Base-by-base conservation (phyloP, 1,284 basidiomycete species). In the Hortiboletus rubellus region DNA sequence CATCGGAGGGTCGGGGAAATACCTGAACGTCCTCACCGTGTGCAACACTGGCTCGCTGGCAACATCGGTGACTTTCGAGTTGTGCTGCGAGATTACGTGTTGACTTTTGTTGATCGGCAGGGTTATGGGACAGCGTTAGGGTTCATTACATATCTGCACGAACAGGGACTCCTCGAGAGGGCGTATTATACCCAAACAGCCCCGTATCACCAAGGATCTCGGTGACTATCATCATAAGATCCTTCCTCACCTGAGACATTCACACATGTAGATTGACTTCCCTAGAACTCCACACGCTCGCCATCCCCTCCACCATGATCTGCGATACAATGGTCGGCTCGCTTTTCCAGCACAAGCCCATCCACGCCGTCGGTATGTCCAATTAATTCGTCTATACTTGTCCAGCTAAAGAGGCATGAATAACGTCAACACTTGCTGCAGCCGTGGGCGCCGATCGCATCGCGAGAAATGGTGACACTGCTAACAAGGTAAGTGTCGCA, bases 261-360 rank as follows among this genome's bases (percentile, higher is more conserved):
- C 3, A 36, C 8, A 14, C 11, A 14, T 43, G 15, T 36, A 90
- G 90, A 69, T 79, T 97, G 46, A 97, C 94, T 7, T 89, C 93
- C 9, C 77, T 94, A 51, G 94, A 96, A 69, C 82, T 97, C 31
- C 85, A 91, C 62, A 88, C 87, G 0, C 82, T 96, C 44, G 77
- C 84, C 40, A 89, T 94, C 15, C 90, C 92, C 0, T 89, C 88
- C 14, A 86, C 88, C n/a, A 96, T 96, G 94, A 87, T 96, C 52
- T 95, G 92, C 69, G 94, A 97, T 69, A 95, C 91, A 42, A 96
- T 96, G 89, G 90, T 96, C 33, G 94, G 94, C 15, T 94, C 92
- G 1, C 76, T 96, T 43, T 92, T 97, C 77, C 92, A 94, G 69
- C 88, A 92, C 71, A 79, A 91, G 69, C 76, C 84, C 42, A 91